Percentiles rank a stretch among this genome's conserved stretches.
phyloP scores from a whole-genome alignment of 371 early-diverging fungal species.

The Mortierella sp. region DNA sequence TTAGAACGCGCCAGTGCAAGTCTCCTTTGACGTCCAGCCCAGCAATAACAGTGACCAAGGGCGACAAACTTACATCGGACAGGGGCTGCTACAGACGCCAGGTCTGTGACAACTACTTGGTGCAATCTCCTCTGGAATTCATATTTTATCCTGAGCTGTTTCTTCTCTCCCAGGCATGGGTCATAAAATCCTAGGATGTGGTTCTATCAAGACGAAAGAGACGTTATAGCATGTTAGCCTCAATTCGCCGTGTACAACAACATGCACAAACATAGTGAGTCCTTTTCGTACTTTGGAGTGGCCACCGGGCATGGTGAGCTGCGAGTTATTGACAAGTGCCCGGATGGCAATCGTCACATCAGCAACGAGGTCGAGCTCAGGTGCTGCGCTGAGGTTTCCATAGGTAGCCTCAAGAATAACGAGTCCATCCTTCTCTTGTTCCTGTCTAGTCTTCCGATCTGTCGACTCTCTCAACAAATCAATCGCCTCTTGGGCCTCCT shows the following conservation, averaged over 20 bases:
- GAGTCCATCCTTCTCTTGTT: conserved; percentile 81
- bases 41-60: not conserved
- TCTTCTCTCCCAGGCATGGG: conserved; percentile 92
- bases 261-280: not conserved
- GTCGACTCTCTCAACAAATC: conserved; percentile 80
- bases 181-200: conserved; percentile 96
- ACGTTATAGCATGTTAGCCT: not conserved
- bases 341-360: conserved; percentile 93
- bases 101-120: conserved; percentile 86
- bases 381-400: conserved; percentile 76
- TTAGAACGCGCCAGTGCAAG: not conserved
- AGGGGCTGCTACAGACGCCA: conserved; percentile 86
- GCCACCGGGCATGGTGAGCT: conserved; percentile 90
- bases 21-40: not conserved
- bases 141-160: conserved; percentile 88
- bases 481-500: conserved; percentile 86
- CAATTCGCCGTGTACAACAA: not conserved
- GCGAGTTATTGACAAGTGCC: conserved; percentile 85
- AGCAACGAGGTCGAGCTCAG: conserved; percentile 64
- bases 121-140: conserved; percentile 88
- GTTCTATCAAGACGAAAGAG: conserved; percentile 60
- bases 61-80: conserved; percentile 75
- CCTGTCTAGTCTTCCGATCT: conserved; percentile 75
- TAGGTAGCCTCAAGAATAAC: conserved; percentile 91
- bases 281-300: conserved; percentile 80